Base-by-base conservation (phyloP, 2,329 filamentous ascomycete species). In the Didymella glomerata region DNA sequence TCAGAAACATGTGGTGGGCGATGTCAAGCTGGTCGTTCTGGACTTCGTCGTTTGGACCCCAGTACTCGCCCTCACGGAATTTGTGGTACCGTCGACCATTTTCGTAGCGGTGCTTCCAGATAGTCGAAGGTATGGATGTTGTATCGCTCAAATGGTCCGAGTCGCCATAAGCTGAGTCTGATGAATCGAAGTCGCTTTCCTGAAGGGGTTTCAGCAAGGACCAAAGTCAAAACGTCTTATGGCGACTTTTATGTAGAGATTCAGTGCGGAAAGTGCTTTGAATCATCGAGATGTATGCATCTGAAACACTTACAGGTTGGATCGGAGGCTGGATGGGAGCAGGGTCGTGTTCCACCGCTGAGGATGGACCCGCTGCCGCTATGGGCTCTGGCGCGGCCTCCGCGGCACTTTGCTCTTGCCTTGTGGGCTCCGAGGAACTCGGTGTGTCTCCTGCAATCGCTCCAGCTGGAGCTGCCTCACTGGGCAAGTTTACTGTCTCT, bases 51-150 rank as follows among this genome's bases (percentile, higher is more conserved):
- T 73, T 73, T 11, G 71, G 72, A 4, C 68, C 70, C 63, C 71
- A 69, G 61, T 74, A 74, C 38, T 70, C 70, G 48, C 70, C 71
- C 42, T 74, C 69, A 10, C 68, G 65, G 38, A 68, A 74, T 40
- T 69, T 69, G 57, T 75, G 70, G 58, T 76, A 76, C 4, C 72
- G 64, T 4, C 73, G 72, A 13, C 73, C 73, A 64, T 76, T 71
- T 36, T 71, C 70, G 24, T 68, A 73, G 38, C 71, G 70, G 48
- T 74, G 68, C 27, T 57, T 64, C 62, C 67, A 66, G 48, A 76
- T 75, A 32, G 66, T 70, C 6, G 68, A 72, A 1, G 70, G 62
- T 18, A 75, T 70, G 4, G 71, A 72, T 6, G 71, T 73, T n/a
- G 70, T 73, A 50, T 73, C 70, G 57, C 65, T 71, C 16, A 69